Evolutionary conservation across 805 yeast species (phyloP).

Genomic region (Cyberlindnera mrakii): DNA sequence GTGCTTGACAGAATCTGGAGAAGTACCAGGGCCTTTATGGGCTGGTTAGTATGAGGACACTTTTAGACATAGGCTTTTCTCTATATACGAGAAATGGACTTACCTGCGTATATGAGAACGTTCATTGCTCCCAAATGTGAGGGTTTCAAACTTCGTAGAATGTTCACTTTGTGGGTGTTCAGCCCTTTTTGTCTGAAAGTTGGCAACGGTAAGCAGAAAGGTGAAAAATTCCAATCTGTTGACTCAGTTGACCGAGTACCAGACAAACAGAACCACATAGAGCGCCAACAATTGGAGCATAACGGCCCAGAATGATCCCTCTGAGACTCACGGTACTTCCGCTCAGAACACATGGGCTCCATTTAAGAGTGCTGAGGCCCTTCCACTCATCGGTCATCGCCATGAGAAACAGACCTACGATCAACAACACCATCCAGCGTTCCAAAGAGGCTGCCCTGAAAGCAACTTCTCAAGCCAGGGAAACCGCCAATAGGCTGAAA

Average conservation of each 20-base stretch:
- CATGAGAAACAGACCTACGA: too few species aligned
- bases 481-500: background rate
- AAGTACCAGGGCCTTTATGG: constrained; percentile 65
- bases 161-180: too few species aligned
- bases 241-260: too few species aligned
- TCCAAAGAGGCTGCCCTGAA: background rate
- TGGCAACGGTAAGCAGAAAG: too few species aligned
- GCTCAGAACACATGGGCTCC: background rate
- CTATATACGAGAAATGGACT: constrained; percentile 4
- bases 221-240: too few species aligned
- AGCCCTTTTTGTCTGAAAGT: too few species aligned
- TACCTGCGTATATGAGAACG: constrained; percentile 62
- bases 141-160: background rate
- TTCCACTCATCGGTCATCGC: too few species aligned
- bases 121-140: constrained; percentile 43
- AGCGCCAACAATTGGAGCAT: too few species aligned
- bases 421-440: too few species aligned
- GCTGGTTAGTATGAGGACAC: background rate
- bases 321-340: too few species aligned
- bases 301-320: too few species aligned
- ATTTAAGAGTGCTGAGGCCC: background rate
- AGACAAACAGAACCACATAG: too few species aligned
- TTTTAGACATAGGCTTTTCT: background rate
- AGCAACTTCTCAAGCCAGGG: constrained; percentile 9
- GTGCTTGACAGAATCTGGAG: constrained; percentile 81